Evolutionary conservation across 139 green algal genomes (phyloP).

Genomic region (Asterochloris sp.): DNA sequence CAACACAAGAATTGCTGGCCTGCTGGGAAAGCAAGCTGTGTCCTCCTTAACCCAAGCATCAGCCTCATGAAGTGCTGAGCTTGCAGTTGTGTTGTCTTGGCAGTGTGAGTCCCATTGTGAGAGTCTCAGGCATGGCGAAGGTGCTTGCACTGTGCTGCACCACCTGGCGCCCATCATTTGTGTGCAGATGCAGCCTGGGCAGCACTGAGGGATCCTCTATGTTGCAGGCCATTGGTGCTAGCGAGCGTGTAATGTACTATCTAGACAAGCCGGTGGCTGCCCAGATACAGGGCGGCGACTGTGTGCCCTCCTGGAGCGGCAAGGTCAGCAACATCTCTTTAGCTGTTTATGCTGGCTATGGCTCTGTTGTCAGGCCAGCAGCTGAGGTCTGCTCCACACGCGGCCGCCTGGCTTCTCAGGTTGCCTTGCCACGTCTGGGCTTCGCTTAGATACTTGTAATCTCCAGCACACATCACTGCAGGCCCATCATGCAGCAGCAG

Average conservation of each 20-base stretch:
- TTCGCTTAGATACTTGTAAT: not conserved
- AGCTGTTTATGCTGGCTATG: not conserved
- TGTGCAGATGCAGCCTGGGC: not conserved
- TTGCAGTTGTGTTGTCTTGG: no score
- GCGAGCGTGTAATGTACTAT: conserved; percentile 64
- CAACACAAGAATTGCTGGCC: no score
- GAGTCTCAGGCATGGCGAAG: no score
- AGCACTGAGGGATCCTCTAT: not conserved
- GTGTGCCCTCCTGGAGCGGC: conserved; percentile 40
- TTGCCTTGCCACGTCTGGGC: no score
- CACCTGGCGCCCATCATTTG: no score
- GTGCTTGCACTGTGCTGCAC: no score
- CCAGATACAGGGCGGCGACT: conserved; percentile 46
- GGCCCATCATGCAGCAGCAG: not conserved
- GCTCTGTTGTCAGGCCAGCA: not conserved
- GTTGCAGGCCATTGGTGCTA: conserved; percentile 61
- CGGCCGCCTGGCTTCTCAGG: no score
- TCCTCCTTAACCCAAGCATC: no score
- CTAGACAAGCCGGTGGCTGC: conserved; percentile 48
- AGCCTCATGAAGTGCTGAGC: no score
- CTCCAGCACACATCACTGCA: not conserved
- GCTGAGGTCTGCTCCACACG: no score
- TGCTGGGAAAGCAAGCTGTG: no score
- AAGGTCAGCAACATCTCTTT: conserved; percentile 2
- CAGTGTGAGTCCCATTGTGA: no score